Conservation (phyloP, 768 basidiomycete species). For the Lactarius trivialis region DNA sequence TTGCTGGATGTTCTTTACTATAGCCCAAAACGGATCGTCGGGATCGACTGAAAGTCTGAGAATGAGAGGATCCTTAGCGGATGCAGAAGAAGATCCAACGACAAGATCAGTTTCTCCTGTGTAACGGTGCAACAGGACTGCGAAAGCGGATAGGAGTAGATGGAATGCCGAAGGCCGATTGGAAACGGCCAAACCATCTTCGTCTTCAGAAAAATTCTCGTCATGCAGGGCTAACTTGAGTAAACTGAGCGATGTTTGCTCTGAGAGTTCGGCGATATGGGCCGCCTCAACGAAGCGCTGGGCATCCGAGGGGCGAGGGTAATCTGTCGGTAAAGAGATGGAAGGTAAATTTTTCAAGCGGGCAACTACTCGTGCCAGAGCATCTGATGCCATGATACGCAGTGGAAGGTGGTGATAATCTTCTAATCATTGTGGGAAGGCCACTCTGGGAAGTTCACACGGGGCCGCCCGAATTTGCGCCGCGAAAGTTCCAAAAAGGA, state of each 20-base stretch:
- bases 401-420: not conserved
- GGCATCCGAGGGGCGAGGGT: slow-evolving; percentile 71
- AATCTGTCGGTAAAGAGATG: slow-evolving; percentile 92
- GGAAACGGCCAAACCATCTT: slow-evolving; percentile 42
- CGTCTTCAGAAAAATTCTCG: slow-evolving; percentile 45
- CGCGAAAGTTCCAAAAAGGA: too few relatives aligned
- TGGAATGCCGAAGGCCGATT: slow-evolving; percentile 78
- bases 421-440: too few relatives aligned
- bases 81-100: slow-evolving; percentile 80
- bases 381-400: slow-evolving; percentile 27
- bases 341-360: slow-evolving; percentile 79
- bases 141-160: slow-evolving; percentile 86
- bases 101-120: slow-evolving; percentile 93
- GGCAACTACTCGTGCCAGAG: slow-evolving; percentile 48
- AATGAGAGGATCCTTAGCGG: slow-evolving; percentile 70
- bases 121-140: slow-evolving; percentile 85
- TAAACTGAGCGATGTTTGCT: slow-evolving; percentile 68
- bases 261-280: slow-evolving; percentile 62
- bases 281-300: slow-evolving; percentile 82
- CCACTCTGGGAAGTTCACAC: too few relatives aligned
- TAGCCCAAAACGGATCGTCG: slow-evolving; percentile 80
- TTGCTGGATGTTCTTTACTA: slow-evolving; percentile 79
- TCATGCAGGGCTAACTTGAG: slow-evolving; percentile 75
- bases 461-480: too few relatives aligned
- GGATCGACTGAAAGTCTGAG: slow-evolving; percentile 80